phyloP scores from a whole-genome alignment of 1,284 basidiomycete genomes.

The Ustilago loliicola region DNA sequence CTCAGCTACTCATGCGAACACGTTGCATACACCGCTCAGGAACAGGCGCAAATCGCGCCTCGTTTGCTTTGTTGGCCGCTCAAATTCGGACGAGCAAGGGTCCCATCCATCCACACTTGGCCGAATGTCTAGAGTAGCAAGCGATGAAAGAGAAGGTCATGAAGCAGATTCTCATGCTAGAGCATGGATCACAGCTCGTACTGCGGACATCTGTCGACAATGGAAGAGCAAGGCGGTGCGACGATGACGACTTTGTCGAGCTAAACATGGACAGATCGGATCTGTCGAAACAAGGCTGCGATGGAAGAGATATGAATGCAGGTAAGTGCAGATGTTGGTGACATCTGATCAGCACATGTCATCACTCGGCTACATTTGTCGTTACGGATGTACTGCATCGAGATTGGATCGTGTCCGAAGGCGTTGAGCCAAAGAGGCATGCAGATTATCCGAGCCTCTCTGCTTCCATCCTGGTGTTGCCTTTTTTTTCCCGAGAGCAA shows the following conservation, averaged over 20 bases:
- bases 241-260: too few species aligned
- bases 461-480: neutral
- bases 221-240: too few species aligned
- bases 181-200: too few species aligned
- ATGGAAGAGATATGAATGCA: neutral
- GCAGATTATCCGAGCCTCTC: conserved; percentile 15
- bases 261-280: too few species aligned
- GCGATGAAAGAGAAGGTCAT: too few species aligned
- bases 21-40: conserved; percentile 29
- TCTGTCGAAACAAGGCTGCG: neutral
- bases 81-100: too few species aligned
- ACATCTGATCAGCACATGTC: conserved; percentile 5
- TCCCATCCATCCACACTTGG: too few species aligned
- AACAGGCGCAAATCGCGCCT: conserved; percentile 8
- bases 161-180: too few species aligned
- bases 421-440: neutral
- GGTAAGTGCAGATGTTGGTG: neutral
- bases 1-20: conserved; percentile 11
- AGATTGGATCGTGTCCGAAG: neutral
- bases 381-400: conserved; percentile 4
- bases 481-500: conserved; percentile 3
- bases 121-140: too few species aligned
- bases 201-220: too few species aligned
- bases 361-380: neutral
- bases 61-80: neutral